Base-by-base conservation (phyloP, 352 stramenopile genomes). In the Pythium apleroticum region DNA sequence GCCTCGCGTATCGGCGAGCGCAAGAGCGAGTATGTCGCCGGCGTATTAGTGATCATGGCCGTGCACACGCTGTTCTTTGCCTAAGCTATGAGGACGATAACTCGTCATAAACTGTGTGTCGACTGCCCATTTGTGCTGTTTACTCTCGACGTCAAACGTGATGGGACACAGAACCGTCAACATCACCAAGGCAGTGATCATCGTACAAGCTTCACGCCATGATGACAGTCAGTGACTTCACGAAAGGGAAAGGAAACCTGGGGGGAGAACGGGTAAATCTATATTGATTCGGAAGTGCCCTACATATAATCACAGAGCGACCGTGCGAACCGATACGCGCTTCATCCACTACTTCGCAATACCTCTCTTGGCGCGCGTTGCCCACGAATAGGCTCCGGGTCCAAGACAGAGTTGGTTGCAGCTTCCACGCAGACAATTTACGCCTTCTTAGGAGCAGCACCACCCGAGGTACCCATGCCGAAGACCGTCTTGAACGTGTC, bases 401-500 rank as follows among this genome's bases (percentile, higher is more conserved):
- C 14, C n/a, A 6, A 35, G n/a, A 48, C 3, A 20, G 31, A 14
- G n/a, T 22, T 22, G 30, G 53, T 20, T 50, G 43, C 20, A 50
- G n/a, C 43, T 50, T 50, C 43, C 43, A 41, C 45, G 30, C 4
- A 35, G 35, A 61, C 25, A 20, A 52, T 52, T 60, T 88, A 88
- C 62, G 89, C 73, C 81, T 94, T 91, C 58, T 66, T 75, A 78
- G 86, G 70, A 57, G 80, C 73, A 55, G 80, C 82, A 48, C 90
- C 90, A 73, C 91, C 91, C 53, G 88, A 90, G 67, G 91, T 97
- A 65, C 89, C 88, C 88, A 98, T 96, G 71, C 92, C 92, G 64
- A 95, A 89, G 60, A 83, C 85, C 68, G 89, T 95, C 85, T 98
- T 98, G 78, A 97, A 98, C 66, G 89, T 95, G 71, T 98, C 93